Evolutionary conservation across 352 stramenopile species (phyloP).

Genomic region (Aphanomyces stellatus): DNA sequence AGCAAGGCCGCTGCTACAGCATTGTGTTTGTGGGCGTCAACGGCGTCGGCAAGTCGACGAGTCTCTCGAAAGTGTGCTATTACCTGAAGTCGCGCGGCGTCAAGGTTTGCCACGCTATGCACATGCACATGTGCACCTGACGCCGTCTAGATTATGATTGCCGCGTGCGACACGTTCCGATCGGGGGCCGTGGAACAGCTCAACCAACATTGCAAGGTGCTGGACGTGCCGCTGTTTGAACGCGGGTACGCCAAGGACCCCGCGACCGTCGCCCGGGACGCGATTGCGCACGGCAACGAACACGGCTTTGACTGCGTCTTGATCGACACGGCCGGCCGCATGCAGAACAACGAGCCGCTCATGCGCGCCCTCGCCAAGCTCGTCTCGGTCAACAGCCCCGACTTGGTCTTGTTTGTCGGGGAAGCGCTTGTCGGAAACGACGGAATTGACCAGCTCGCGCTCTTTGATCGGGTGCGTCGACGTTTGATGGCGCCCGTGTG

Average conservation of each 20-base stretch:
- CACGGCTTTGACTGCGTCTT: slow-evolving; percentile 96
- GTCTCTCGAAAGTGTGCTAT: slow-evolving; percentile 98
- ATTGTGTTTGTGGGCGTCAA: slow-evolving; percentile 99
- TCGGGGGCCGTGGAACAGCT: slow-evolving; percentile 98
- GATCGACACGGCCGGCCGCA: slow-evolving; percentile 97
- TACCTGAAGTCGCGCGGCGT: slow-evolving; percentile 97
- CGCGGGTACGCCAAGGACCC: slow-evolving; percentile 96
- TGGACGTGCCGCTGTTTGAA: slow-evolving; percentile 95
- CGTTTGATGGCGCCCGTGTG: not conserved
- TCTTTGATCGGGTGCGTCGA: slow-evolving; percentile 85
- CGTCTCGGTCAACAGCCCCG: slow-evolving; percentile 93
- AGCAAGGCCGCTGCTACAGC: slow-evolving; percentile 87
- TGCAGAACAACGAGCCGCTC: slow-evolving; percentile 99
- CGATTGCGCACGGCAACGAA: slow-evolving; percentile 91
- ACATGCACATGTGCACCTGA: not conserved
- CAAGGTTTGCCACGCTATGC: slow-evolving; percentile 38
- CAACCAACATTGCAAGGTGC: slow-evolving; percentile 94
- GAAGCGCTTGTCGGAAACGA: slow-evolving; percentile 99
- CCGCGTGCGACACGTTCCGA: slow-evolving; percentile 98
- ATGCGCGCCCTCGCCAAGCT: slow-evolving; percentile 98
- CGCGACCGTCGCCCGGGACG: slow-evolving; percentile 90
- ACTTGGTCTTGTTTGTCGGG: slow-evolving; percentile 98
- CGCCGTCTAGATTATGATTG: slow-evolving; percentile 84
- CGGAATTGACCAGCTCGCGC: slow-evolving; percentile 95
- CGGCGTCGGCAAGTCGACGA: slow-evolving; percentile 98